Evolutionary conservation across 116 monocot species (phyloP), one percentile per base, ranked within the genome.

Genomic region (Trichopus zeylanicus): DNA sequence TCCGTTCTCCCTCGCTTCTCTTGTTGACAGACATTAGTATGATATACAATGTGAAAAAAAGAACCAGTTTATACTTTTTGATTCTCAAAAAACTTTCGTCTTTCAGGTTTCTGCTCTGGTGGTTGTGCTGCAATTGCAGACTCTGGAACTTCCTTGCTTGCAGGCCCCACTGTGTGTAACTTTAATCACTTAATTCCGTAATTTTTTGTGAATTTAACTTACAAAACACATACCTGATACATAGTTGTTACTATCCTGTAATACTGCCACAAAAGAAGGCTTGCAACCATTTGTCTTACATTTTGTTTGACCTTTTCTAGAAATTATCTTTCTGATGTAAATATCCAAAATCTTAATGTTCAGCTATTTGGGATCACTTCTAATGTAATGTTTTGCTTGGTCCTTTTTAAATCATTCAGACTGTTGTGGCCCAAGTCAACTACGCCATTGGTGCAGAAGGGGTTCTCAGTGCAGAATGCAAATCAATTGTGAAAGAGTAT

Each of bases 401-500:
- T n/a, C n/a, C n/a, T n/a, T n/a, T n/a, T n/a, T n/a, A n/a, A 49
- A 8, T 49, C 22, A 8, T 49, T 48, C 22, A 93, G 92, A 68
- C 83, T 46, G 60, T 88, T 25, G 66, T 93, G 26, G 59, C 92
- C 55, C 79, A 93, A 85, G 56, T 93, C 19, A 93, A 88, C 66
- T 84, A 93, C 34, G 88, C 92, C 33, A 93, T 93, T 55, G 92
- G 92, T 51, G 92, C 88, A 3, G 77, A 93, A 67, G 92, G 92
- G 25, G 53, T 93, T 31, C n/a, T n/a, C n/a, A n/a, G n/a, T n/a
- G n/a, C 51, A 25, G 84, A 92, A 67, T 92, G 92, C 52, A 92
- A 92, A 52, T 63, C 78, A 74, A 72, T 92, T 33, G 78, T 92
- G 32, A 46, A 55, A n/a, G 60, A 92, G 51, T 92, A 92, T 37